These are phyloP conservation scores for Medicago arabica DNA, from an alignment of 306 rosid genomes.

Conservation along the genomic window DNA sequence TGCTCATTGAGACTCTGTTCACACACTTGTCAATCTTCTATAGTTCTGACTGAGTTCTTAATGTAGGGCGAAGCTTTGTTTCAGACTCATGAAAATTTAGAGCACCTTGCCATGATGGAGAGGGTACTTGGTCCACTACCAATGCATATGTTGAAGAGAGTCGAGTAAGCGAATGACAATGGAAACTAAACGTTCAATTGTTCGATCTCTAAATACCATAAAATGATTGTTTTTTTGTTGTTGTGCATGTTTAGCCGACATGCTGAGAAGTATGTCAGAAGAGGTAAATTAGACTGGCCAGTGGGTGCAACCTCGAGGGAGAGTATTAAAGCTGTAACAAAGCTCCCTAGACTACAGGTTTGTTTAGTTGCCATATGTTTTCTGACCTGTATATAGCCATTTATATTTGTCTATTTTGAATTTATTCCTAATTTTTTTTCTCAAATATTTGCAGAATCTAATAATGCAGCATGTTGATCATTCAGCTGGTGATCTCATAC, in stretches of 20 bases:
- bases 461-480: slow-evolving; percentile 96
- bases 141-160: slow-evolving; percentile 69
- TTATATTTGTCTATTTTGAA: slow-evolving; percentile 1
- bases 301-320: slow-evolving; percentile 89
- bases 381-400: not conserved
- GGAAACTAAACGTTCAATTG: not conserved
- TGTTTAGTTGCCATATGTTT: slow-evolving; percentile 14
- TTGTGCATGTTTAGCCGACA: slow-evolving; percentile 60
- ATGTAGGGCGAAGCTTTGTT: slow-evolving; percentile 93
- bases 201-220: not conserved
- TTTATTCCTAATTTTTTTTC: not conserved
- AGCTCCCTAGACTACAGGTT: slow-evolving; percentile 92
- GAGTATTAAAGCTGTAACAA: slow-evolving; percentile 84
- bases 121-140: slow-evolving; percentile 84
- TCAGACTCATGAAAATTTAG: slow-evolving; percentile 95
- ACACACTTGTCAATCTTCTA: not conserved
- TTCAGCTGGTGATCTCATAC: slow-evolving; percentile 91
- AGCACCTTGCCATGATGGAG: slow-evolving; percentile 99
- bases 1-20: not conserved
- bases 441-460: slow-evolving; percentile 63
- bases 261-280: slow-evolving; percentile 87
- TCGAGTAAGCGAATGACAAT: slow-evolving; percentile 61
- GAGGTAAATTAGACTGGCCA: slow-evolving; percentile 92
- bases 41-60: not conserved
- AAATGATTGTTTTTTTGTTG: not conserved